A percentile compares a stretch with the other conserved stretches of the same genome.
Conservation (phyloP, 768 basidiomycete species). For the Termitomyces sp. region DNA sequence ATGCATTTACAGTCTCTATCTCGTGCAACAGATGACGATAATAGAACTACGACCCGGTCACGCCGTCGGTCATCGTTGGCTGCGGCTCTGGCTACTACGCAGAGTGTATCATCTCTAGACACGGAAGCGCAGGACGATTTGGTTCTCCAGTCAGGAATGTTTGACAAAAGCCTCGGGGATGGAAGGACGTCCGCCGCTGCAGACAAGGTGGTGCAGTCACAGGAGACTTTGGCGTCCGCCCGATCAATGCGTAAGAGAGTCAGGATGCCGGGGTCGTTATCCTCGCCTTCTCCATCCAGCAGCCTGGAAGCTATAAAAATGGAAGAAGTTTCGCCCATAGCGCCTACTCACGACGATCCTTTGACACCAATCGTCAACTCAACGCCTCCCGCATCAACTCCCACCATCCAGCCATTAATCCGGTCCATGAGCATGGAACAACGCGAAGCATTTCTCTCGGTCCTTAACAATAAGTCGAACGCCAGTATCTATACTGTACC, state of each 20-base stretch:
- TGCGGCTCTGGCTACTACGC: conserved; percentile 22
- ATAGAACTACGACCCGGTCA: conserved; percentile 23
- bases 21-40: conserved; percentile 24
- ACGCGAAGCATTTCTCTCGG: conserved; percentile 43
- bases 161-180: conserved; percentile 17
- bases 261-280: conserved; percentile 53
- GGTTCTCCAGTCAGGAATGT: conserved; percentile 40
- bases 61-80: conserved; percentile 26
- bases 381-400: conserved; percentile 4
- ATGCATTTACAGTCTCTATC: conserved; percentile 31
- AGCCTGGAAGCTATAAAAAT: conserved; percentile 21
- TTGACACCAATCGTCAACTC: background rate
- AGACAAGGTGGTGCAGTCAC: conserved; percentile 31
- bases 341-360: background rate
- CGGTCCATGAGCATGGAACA: conserved; percentile 50
- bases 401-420: conserved; percentile 21
- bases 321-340: conserved; percentile 1
- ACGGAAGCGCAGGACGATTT: conserved; percentile 41
- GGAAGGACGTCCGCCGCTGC: conserved; percentile 17
- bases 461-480: conserved; percentile 33
- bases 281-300: conserved; percentile 41
- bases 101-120: conserved; percentile 47
- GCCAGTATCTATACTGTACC: conserved; percentile 48
- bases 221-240: conserved; percentile 21
- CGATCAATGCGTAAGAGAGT: conserved; percentile 17